Conservation (phyloP, 306 rosid species). For the Casuarina cunninghamiana region DNA sequence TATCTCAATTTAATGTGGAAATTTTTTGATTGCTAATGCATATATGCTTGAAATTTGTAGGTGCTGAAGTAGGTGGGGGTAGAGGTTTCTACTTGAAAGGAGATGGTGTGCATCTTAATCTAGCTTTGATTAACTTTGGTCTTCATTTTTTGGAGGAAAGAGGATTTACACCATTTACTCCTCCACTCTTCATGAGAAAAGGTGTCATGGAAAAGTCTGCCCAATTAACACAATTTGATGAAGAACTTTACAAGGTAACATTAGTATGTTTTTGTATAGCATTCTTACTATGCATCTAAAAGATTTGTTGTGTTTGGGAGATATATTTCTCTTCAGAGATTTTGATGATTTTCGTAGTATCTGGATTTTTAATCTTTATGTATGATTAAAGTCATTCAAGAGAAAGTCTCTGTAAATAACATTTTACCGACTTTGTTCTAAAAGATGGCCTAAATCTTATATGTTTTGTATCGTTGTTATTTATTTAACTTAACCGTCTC, state of each 20-base stretch:
- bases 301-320: neutral
- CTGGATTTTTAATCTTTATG: neutral
- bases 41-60: constrained; percentile 42
- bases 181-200: constrained; percentile 96
- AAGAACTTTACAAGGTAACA: constrained; percentile 89
- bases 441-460: neutral
- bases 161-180: constrained; percentile 64
- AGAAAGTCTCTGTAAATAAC: too few relatives aligned
- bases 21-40: constrained; percentile 17
- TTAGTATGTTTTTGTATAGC: constrained; percentile 12
- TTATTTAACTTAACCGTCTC: neutral
- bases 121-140: constrained; percentile 87
- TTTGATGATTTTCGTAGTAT: neutral
- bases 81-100: constrained; percentile 96
- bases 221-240: constrained; percentile 92
- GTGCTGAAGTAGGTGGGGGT: constrained; percentile 89
- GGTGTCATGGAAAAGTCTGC: constrained; percentile 95
- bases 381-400: neutral
- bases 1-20: neutral
- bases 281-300: neutral
- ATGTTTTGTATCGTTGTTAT: too few relatives aligned
- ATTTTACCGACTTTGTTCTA: neutral
- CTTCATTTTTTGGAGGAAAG: constrained; percentile 81
- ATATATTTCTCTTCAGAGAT: neutral
- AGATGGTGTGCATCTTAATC: constrained; percentile 91